phyloP scores from a whole-genome alignment of 1,284 basidiomycete species.

The Cronartium quercuum region DNA sequence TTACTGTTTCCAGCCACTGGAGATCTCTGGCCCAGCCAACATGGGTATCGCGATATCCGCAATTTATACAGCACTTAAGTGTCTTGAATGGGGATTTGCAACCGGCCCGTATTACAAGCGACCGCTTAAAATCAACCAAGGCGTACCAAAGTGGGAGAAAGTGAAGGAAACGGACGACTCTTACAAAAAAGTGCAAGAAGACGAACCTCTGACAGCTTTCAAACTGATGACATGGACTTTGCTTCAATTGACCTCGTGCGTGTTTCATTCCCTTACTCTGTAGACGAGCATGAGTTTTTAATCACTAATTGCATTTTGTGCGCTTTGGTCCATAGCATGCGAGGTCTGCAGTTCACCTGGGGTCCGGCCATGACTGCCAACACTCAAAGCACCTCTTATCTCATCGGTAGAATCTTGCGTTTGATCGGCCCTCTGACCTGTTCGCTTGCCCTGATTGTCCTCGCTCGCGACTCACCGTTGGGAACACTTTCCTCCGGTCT shows the following conservation, averaged over 20 bases:
- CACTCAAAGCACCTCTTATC: background rate
- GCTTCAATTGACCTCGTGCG: background rate
- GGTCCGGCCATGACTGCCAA: background rate
- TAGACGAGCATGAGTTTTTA: too few species aligned
- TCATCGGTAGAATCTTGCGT: background rate
- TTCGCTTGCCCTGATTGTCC: background rate
- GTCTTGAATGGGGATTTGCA: background rate
- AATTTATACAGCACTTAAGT: background rate
- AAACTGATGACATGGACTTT: background rate
- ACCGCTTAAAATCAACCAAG: background rate
- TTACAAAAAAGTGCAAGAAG: background rate
- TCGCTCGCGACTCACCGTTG: background rate
- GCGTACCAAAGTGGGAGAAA: background rate
- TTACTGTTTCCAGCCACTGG: background rate
- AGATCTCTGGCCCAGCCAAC: background rate
- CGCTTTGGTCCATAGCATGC: background rate
- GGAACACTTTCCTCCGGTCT: background rate
- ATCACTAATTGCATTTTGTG: background rate
- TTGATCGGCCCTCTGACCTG: background rate
- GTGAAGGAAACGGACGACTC: background rate
- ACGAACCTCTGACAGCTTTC: background rate
- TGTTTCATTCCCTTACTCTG: too few species aligned
- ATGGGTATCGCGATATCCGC: background rate
- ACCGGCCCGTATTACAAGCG: background rate
- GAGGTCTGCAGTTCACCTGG: background rate